Percentiles rank a stretch among this genome's conserved stretches.
These are phyloP conservation scores for Pseudozyma thailandica DNA, from an alignment of 1,284 basidiomycete genomes.

Conservation along the genomic window DNA sequence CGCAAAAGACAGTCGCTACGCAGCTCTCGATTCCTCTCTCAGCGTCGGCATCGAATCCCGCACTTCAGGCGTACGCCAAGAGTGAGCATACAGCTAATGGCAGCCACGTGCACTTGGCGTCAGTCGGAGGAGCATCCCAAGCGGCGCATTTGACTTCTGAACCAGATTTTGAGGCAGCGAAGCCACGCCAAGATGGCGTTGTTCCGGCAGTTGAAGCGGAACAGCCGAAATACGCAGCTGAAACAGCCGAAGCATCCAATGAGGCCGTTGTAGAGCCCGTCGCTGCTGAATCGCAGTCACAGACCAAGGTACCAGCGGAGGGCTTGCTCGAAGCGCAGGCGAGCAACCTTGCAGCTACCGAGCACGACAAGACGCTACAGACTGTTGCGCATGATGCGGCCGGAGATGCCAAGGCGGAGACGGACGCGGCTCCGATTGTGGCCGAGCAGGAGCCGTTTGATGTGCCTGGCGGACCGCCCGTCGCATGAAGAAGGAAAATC, in stretches of 20 bases:
- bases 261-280: conserved; percentile 9
- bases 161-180: not conserved
- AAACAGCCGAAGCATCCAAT: not conserved
- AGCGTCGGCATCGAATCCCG: conserved; percentile 38
- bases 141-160: conserved; percentile 10
- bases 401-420: not conserved
- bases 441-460: conserved; percentile 17
- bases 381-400: not conserved
- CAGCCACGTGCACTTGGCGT: conserved; percentile 25
- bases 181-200: not conserved
- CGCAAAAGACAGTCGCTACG: conserved; percentile 59
- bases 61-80: conserved; percentile 31
- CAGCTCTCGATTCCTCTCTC: conserved; percentile 60
- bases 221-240: not conserved
- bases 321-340: conserved; percentile 32
- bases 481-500: conserved; percentile 6
- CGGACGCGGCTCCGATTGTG: not conserved
- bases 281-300: conserved; percentile 13
- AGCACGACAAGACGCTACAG: conserved; percentile 27
- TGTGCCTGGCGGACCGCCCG: conserved; percentile 19
- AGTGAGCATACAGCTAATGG: conserved; percentile 31
- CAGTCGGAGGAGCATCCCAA: conserved; percentile 4
- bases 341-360: conserved; percentile 26
- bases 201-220: not conserved
- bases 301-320: conserved; percentile 1